A percentile compares a stretch with the other conserved stretches of the same genome.
These are phyloP conservation scores for Fusarium ambrosium DNA, from an alignment of 2,329 filamentous ascomycete species.

Conservation along the genomic window DNA sequence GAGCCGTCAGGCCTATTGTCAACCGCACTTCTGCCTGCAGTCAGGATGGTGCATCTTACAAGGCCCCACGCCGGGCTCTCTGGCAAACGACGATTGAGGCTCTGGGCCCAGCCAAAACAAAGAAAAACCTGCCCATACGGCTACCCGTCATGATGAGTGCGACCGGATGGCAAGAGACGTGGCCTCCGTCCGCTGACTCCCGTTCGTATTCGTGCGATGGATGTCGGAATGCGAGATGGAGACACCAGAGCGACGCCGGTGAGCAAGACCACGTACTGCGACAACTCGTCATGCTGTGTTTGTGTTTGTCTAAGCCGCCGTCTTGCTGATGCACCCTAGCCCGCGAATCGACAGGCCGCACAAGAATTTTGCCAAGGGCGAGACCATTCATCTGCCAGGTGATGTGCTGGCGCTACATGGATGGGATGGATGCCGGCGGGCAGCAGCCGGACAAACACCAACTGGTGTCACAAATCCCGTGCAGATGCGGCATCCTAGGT, in stretches of 20 bases:
- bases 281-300: constrained; percentile 35
- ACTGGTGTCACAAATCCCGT: constrained; percentile 20
- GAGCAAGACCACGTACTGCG: constrained; percentile 26
- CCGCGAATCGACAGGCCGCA: constrained; percentile 12
- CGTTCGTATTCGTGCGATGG: constrained; percentile 39
- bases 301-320: constrained; percentile 20
- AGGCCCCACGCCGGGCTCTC: background rate
- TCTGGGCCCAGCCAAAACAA: constrained; percentile 15
- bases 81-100: background rate
- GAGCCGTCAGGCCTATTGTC: background rate
- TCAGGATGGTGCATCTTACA: background rate
- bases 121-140: background rate
- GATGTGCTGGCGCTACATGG: constrained; percentile 36
- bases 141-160: constrained; percentile 8
- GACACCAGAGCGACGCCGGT: constrained; percentile 20
- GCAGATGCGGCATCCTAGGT: background rate
- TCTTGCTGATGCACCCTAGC: constrained; percentile 3
- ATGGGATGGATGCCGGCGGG: constrained; percentile 17
- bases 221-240: constrained; percentile 28
- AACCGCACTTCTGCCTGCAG: constrained; percentile 17
- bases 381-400: constrained; percentile 12
- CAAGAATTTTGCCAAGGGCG: constrained; percentile 1
- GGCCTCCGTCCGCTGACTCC: constrained; percentile 13
- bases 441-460: constrained; percentile 19
- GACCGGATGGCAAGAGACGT: constrained; percentile 15